A percentile compares a stretch with the other conserved stretches of the same genome.
Evolutionary conservation across 495 filamentous ascomycete species (phyloP).

Genomic region (Lichenothelia convexa): DNA sequence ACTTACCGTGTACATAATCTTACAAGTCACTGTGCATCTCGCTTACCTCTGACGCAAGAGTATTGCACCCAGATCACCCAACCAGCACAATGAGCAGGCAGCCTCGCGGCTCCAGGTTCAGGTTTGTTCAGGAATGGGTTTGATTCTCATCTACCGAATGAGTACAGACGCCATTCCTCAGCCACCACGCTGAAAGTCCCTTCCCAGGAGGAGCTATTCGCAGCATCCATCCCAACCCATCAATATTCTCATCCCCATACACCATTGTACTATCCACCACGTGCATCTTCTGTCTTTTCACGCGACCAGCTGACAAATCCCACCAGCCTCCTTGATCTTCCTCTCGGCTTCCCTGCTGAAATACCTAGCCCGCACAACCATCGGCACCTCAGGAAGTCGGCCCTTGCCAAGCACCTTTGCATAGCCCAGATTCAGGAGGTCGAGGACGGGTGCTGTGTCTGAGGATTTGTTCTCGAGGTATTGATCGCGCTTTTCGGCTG

Average conservation of each 20-base stretch:
- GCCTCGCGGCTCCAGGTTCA: too few relatives aligned
- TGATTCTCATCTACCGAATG: constrained; percentile 7
- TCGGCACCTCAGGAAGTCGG: constrained; percentile 62
- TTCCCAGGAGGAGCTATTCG: neutral
- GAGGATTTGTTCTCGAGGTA: constrained; percentile 54
- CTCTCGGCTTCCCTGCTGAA: constrained; percentile 76
- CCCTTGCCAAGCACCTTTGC: constrained; percentile 90
- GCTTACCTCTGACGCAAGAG: too few relatives aligned
- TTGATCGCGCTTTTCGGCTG: constrained; percentile 63
- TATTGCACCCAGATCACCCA: too few relatives aligned
- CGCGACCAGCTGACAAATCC: constrained; percentile 79
- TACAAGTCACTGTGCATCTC: too few relatives aligned
- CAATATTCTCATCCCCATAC: neutral
- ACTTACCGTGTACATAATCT: too few relatives aligned
- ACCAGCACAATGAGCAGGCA: too few relatives aligned
- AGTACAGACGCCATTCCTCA: constrained; percentile 13
- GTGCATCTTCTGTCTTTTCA: constrained; percentile 32
- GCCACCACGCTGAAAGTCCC: constrained; percentile 21
- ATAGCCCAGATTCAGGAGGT: constrained; percentile 82
- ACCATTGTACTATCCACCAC: too few relatives aligned
- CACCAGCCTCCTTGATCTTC: constrained; percentile 90
- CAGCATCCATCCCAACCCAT: neutral
- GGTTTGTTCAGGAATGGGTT: constrained; percentile 19
- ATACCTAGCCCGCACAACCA: constrained; percentile 77
- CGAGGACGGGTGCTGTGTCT: constrained; percentile 78